Conservation (phyloP, 768 basidiomycete genomes). For the Mycena maculata region DNA sequence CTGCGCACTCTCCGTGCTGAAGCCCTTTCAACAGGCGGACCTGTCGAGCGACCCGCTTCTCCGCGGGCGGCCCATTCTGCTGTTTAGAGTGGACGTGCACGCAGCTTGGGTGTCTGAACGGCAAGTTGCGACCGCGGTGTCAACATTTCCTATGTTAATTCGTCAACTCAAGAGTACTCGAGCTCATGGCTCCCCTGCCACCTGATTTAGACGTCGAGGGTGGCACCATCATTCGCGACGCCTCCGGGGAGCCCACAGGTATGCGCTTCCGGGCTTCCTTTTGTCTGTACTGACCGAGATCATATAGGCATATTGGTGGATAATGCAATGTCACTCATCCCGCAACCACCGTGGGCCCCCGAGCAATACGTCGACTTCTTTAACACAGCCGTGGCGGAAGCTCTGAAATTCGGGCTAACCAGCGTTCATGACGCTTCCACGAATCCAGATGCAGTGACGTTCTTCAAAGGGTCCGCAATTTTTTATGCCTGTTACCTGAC, state of each 20-base stretch:
- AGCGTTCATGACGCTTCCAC: conserved; percentile 87
- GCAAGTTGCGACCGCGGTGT: not conserved
- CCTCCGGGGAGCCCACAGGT: conserved; percentile 68
- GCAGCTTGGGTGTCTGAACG: conserved; percentile 87
- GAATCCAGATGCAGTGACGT: conserved; percentile 61
- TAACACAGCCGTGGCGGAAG: conserved; percentile 72
- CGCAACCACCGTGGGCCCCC: conserved; percentile 70
- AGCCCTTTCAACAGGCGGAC: conserved; percentile 64
- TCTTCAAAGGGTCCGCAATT: conserved; percentile 69
- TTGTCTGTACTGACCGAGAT: not conserved
- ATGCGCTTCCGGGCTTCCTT: conserved; percentile 13
- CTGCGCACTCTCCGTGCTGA: not conserved
- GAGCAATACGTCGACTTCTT: conserved; percentile 70
- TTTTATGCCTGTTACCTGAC: not conserved
- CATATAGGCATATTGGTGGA: conserved; percentile 80
- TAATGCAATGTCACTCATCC: conserved; percentile 85
- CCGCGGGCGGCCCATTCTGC: conserved; percentile 73
- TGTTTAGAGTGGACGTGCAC: conserved; percentile 85
- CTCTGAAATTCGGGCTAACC: conserved; percentile 83
- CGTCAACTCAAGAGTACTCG: conserved; percentile 57
- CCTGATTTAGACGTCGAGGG: conserved; percentile 55
- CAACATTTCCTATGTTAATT: not conserved
- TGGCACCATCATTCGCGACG: conserved; percentile 61
- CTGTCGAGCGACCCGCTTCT: conserved; percentile 78
- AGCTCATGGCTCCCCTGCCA: conserved; percentile 72